phyloP scores from a whole-genome alignment of 768 basidiomycete genomes.

The Lenzites betulinus region DNA sequence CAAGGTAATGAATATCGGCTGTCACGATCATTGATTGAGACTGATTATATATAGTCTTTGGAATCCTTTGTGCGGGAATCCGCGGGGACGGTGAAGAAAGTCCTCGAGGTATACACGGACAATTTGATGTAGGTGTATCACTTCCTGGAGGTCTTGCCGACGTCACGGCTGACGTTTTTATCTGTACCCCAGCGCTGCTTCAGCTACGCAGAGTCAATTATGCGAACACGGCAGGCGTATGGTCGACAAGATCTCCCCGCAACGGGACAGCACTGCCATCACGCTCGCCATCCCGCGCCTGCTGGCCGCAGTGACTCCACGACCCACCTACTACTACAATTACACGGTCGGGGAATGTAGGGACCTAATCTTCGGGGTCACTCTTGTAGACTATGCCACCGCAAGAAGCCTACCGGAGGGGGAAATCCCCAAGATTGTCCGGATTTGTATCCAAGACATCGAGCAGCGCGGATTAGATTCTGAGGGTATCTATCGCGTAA shows the following conservation, averaged over 20 bases:
- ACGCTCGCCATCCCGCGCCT: slow-evolving; percentile 59
- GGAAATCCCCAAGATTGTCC: slow-evolving; percentile 77
- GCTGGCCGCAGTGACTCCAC: slow-evolving; percentile 65
- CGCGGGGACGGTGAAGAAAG: slow-evolving; percentile 59
- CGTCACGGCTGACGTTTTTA: background rate
- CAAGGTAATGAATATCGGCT: slow-evolving; percentile 49
- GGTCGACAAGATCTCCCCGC: slow-evolving; percentile 68
- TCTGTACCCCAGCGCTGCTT: slow-evolving; percentile 61
- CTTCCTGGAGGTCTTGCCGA: background rate
- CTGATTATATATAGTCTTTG: slow-evolving; percentile 60
- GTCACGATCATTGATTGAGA: background rate
- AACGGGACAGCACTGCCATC: slow-evolving; percentile 65
- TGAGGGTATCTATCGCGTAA: slow-evolving; percentile 81
- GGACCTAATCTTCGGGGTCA: slow-evolving; percentile 89
- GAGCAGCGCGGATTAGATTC: slow-evolving; percentile 75
- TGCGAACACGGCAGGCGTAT: slow-evolving; percentile 62
- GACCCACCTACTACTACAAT: slow-evolving; percentile 74
- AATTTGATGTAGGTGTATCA: slow-evolving; percentile 63
- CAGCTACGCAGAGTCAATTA: slow-evolving; percentile 72
- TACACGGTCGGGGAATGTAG: slow-evolving; percentile 81
- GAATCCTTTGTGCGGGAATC: slow-evolving; percentile 79
- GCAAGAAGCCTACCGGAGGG: slow-evolving; percentile 67
- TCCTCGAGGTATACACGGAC: slow-evolving; percentile 75
- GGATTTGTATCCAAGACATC: slow-evolving; percentile 80
- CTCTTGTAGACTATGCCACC: slow-evolving; percentile 86